phyloP scores from a whole-genome alignment of 495 filamentous ascomycete species.

The Pyrenula massariospora region DNA sequence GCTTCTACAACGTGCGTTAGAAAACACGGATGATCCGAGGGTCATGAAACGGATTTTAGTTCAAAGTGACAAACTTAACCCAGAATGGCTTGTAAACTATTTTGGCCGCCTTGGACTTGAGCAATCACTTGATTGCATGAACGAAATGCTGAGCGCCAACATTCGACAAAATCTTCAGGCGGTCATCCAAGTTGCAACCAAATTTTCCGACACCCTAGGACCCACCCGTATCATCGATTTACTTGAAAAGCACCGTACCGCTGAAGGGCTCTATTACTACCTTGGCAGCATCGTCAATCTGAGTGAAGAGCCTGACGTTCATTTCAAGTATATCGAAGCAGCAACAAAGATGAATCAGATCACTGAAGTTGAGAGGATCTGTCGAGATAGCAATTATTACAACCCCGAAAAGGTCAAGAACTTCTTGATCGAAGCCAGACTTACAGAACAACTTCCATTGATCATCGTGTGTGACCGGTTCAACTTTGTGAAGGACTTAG shows the following conservation, averaged over 20 bases:
- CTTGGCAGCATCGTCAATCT: conserved; percentile 96
- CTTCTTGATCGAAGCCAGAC: conserved; percentile 92
- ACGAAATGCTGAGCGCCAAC: conserved; percentile 90
- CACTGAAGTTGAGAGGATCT: conserved; percentile 92
- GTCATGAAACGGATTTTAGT: conserved; percentile 87
- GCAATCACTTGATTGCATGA: conserved; percentile 84
- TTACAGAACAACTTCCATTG: conserved; percentile 86
- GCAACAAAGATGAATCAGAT: conserved; percentile 86
- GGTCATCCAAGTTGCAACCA: conserved; percentile 89
- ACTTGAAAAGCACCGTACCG: conserved; percentile 92
- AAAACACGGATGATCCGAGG: conserved; percentile 83
- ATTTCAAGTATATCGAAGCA: conserved; percentile 99
- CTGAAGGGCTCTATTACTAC: conserved; percentile 96
- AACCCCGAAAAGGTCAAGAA: conserved; percentile 98
- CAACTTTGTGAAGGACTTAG: conserved; percentile 95
- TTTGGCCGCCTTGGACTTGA: conserved; percentile 92
- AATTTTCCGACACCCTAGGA: conserved; percentile 97
- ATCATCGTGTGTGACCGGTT: conserved; percentile 99
- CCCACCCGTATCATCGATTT: conserved; percentile 78
- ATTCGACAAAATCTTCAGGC: conserved; percentile 94
- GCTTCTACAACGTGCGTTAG: conserved; percentile 76
- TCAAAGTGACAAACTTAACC: conserved; percentile 65
- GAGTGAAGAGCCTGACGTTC: conserved; percentile 86
- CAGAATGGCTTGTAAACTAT: conserved; percentile 84
- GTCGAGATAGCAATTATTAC: conserved; percentile 87